Conservation (phyloP, 2,329 filamentous ascomycete genomes). For the Botryosphaeria agaves region DNA sequence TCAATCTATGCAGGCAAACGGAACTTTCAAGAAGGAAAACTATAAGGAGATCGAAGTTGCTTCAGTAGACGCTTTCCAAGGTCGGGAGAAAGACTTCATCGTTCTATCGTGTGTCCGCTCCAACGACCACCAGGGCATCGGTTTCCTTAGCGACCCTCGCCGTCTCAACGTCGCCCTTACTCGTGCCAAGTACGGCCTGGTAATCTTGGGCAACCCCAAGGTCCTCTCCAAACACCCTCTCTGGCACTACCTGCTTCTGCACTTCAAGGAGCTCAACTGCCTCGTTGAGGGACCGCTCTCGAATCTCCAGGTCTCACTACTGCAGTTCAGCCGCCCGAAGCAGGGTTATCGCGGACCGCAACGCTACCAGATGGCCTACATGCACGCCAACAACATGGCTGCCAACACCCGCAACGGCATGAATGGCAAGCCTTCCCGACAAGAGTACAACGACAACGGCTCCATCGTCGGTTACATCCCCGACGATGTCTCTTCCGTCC, state of each 20-base stretch:
- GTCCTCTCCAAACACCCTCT: constrained; percentile 94
- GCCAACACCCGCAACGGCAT: constrained; percentile 23
- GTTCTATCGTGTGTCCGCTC: constrained; percentile 94
- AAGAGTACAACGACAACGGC: constrained; percentile 52
- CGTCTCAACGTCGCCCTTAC: constrained; percentile 95
- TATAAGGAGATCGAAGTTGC: constrained; percentile 99
- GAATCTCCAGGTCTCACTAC: constrained; percentile 85
- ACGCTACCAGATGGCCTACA: constrained; percentile 67
- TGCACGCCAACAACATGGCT: constrained; percentile 43
- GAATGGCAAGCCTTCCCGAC: constrained; percentile 15
- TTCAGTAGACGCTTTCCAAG: constrained; percentile 96
- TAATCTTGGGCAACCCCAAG: constrained; percentile 95
- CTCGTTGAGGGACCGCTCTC: constrained; percentile 89
- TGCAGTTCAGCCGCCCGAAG: constrained; percentile 91
- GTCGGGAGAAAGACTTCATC: constrained; percentile 97
- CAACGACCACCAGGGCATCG: constrained; percentile 97
- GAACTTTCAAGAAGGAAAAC: constrained; percentile 92
- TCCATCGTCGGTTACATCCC: constrained; percentile 93
- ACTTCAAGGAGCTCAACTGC: constrained; percentile 95
- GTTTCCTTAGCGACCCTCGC: constrained; percentile 93
- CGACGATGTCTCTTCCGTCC: constrained; percentile 90
- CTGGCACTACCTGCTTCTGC: constrained; percentile 86
- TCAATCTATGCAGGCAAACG: constrained; percentile 96
- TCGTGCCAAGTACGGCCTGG: constrained; percentile 88
- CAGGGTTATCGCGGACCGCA: constrained; percentile 81